Percentiles rank a stretch among this genome's conserved stretches.
phyloP scores from a whole-genome alignment of 805 yeast genomes.

The Kluyveromyces aestuarii region DNA sequence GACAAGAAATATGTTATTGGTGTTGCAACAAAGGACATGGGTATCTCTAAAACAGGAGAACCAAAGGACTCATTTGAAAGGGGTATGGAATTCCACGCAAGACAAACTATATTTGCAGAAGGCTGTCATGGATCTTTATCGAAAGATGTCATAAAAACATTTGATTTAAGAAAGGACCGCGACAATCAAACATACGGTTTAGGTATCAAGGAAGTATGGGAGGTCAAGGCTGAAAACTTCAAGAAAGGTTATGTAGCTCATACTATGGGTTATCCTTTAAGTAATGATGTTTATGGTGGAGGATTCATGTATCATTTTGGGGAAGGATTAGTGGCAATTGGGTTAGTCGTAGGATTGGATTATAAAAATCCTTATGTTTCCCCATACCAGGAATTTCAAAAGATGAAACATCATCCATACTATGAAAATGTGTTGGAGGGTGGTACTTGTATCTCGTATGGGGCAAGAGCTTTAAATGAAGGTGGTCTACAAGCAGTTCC shows the following conservation, averaged over 20 bases:
- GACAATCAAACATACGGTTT: slow-evolving; percentile 88
- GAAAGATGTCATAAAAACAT: slow-evolving; percentile 65
- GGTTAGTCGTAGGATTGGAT: slow-evolving; percentile 91
- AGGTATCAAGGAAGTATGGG: slow-evolving; percentile 97
- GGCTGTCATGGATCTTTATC: slow-evolving; percentile 97
- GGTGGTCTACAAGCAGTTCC: slow-evolving; percentile 97
- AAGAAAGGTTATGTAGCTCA: slow-evolving; percentile 76
- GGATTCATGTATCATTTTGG: slow-evolving; percentile 97
- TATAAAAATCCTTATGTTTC: slow-evolving; percentile 91
- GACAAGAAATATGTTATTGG: slow-evolving; percentile 59
- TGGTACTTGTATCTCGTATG: slow-evolving; percentile 90
- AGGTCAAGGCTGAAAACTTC: slow-evolving; percentile 75
- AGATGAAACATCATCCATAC: slow-evolving; percentile 85
- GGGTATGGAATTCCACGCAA: slow-evolving; percentile 95
- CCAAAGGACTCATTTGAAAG: slow-evolving; percentile 84
- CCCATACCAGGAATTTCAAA: slow-evolving; percentile 93
- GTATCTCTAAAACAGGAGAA: slow-evolving; percentile 61
- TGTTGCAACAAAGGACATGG: slow-evolving; percentile 91
- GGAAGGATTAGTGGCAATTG: slow-evolving; percentile 83
- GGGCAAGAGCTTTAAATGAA: slow-evolving; percentile 93
- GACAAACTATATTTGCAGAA: slow-evolving; percentile 84
- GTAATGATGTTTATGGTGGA: slow-evolving; percentile 78
- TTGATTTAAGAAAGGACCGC: slow-evolving; percentile 51
- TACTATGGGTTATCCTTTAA: slow-evolving; percentile 81
- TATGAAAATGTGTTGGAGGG: slow-evolving; percentile 67